phyloP scores from a whole-genome alignment of 345 rosid genomes.

The Salix brachista region DNA sequence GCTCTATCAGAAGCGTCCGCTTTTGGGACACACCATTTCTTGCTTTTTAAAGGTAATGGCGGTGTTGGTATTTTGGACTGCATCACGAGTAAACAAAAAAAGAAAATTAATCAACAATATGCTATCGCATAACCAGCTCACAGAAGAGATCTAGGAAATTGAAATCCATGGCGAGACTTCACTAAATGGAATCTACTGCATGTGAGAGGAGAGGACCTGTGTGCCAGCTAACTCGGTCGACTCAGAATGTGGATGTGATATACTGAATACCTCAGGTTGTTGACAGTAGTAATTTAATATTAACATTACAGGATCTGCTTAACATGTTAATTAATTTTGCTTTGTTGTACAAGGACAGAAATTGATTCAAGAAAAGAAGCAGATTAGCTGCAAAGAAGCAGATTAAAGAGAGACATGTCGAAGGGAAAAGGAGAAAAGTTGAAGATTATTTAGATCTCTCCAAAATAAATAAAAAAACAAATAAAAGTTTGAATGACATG shows the following conservation, averaged over 20 bases:
- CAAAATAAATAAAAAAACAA: too few species aligned
- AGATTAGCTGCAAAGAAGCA: too few species aligned
- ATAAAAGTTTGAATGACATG: too few species aligned
- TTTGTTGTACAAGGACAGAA: neutral
- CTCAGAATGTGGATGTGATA: neutral
- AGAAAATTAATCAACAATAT: neutral
- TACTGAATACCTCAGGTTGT: neutral
- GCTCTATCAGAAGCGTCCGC: conserved; percentile 34
- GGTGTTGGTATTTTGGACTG: neutral
- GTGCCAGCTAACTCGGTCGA: neutral
- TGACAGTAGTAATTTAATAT: neutral
- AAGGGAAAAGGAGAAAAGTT: neutral
- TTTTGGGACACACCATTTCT: conserved; percentile 62
- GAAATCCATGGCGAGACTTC: too few species aligned
- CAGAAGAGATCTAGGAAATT: neutral
- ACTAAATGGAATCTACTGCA: neutral
- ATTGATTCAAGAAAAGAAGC: neutral
- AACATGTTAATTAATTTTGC: too few species aligned
- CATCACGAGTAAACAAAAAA: neutral
- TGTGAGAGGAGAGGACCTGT: neutral
- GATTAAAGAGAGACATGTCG: neutral
- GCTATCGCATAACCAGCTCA: too few species aligned
- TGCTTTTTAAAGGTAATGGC: conserved; percentile 17
- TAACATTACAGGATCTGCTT: neutral
- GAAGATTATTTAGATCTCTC: neutral